Conservation (phyloP, 2,329 filamentous ascomycete species). For the Colletotrichum theobromicola region DNA sequence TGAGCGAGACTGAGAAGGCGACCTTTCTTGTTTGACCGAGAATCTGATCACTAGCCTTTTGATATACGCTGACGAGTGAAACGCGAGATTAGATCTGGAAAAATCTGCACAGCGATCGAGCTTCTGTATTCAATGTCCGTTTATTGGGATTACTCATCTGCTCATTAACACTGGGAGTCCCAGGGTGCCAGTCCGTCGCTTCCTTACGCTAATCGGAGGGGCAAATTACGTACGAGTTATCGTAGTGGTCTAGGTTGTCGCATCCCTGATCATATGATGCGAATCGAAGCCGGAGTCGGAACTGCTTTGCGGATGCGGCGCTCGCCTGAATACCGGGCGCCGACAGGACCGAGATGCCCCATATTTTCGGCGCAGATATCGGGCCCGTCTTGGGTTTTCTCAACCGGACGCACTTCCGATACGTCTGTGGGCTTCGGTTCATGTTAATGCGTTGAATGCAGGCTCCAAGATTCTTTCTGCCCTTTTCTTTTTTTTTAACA, state of each 20-base stretch:
- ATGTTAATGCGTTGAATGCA: not conserved
- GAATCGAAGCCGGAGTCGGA: fast-evolving
- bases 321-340: not conserved
- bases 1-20: not conserved
- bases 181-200: too few species aligned
- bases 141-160: not conserved
- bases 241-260: not conserved
- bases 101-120: not conserved
- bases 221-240: not conserved
- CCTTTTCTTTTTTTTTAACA: too few species aligned
- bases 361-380: not conserved
- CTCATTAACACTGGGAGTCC: too few species aligned
- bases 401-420: not conserved
- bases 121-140: not conserved
- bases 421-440: not conserved
- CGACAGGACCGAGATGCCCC: not conserved
- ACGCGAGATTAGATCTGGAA: not conserved
- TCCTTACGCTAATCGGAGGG: not conserved
- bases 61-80: not conserved
- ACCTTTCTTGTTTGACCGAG: not conserved
- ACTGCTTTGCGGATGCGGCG: not conserved
- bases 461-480: not conserved
- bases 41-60: not conserved
- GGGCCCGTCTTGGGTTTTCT: not conserved
- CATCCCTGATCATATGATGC: not conserved